Evolutionary conservation across 345 rosid genomes (phyloP).

Genomic region (Aquilaria yunnanensis): DNA sequence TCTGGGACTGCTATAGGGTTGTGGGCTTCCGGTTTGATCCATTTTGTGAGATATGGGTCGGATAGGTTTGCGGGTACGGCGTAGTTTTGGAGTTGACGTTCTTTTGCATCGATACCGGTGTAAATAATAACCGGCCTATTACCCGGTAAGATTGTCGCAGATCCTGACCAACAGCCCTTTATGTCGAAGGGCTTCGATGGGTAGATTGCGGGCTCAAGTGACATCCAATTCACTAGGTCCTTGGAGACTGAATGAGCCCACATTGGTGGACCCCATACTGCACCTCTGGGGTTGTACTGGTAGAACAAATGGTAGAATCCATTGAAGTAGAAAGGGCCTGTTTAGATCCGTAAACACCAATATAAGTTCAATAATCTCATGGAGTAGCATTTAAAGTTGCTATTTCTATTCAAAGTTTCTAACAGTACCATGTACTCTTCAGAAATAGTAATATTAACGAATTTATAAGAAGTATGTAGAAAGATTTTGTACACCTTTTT

Average conservation of each 20-base stretch:
- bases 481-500: no score
- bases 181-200: slow-evolving; percentile 69
- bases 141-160: slow-evolving; percentile 59
- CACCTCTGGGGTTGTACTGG: slow-evolving; percentile 77
- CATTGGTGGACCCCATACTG: slow-evolving; percentile 82
- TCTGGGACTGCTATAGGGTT: slow-evolving; percentile 56
- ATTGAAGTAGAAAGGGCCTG: slow-evolving; percentile 70
- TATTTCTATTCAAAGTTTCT: no score
- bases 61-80: slow-evolving; percentile 57
- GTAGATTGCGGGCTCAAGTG: slow-evolving; percentile 58
- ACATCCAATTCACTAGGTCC: slow-evolving; percentile 71
- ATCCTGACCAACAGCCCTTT: slow-evolving; percentile 86
- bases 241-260: slow-evolving; percentile 93
- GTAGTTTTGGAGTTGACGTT: slow-evolving; percentile 58
- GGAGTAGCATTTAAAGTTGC: background rate
- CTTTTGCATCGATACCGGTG: slow-evolving; percentile 50
- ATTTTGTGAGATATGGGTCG: slow-evolving; percentile 63
- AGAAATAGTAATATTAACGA: background rate
- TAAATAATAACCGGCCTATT: slow-evolving; percentile 57
- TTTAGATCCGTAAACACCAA: background rate
- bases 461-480: no score
- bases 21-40: slow-evolving; percentile 64
- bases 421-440: no score
- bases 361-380: background rate
- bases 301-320: slow-evolving; percentile 83